phyloP scores from a whole-genome alignment of 768 basidiomycete species.

The Tylopilus subfusipes region DNA sequence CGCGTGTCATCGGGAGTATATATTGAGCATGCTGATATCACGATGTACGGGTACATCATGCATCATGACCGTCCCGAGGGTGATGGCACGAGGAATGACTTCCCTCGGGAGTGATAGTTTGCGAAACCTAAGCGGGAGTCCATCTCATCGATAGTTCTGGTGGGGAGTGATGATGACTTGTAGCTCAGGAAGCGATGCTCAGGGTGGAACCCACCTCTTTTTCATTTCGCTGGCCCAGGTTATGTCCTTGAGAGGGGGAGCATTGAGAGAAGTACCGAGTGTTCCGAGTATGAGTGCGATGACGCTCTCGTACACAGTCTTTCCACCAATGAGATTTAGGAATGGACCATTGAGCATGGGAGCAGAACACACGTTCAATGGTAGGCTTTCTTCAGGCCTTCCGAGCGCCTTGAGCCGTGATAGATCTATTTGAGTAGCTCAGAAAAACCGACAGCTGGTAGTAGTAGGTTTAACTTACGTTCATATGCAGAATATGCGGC shows the following conservation, averaged over 20 bases:
- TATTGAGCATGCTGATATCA: conserved; percentile 2
- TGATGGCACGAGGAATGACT: conserved; percentile 26
- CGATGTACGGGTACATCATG: not conserved
- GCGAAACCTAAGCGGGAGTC: conserved; percentile 64
- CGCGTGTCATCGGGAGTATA: not conserved
- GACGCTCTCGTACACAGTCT: conserved; percentile 70
- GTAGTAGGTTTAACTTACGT: conserved; percentile 45
- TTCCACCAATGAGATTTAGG: not conserved
- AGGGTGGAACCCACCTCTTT: conserved; percentile 50
- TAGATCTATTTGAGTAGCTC: conserved; percentile 48
- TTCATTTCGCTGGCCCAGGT: conserved; percentile 91
- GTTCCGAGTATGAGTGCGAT: conserved; percentile 63
- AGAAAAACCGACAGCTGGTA: conserved; percentile 4
- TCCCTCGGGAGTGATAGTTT: conserved; percentile 58
- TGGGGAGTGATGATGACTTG: not conserved
- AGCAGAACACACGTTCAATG: conserved; percentile 49
- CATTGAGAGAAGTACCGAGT: conserved; percentile 67
- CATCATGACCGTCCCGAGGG: conserved; percentile 4
- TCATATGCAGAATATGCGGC: conserved; percentile 82
- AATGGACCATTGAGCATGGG: not conserved
- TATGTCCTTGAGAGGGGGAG: conserved; percentile 71
- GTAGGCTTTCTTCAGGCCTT: conserved; percentile 62
- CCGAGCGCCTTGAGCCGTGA: conserved; percentile 76
- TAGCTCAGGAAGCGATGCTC: not conserved
- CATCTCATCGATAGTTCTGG: conserved; percentile 73